These are phyloP conservation scores for Thalassiosira profunda DNA, from an alignment of 108 stramenopile genomes.

Conservation along the genomic window DNA sequence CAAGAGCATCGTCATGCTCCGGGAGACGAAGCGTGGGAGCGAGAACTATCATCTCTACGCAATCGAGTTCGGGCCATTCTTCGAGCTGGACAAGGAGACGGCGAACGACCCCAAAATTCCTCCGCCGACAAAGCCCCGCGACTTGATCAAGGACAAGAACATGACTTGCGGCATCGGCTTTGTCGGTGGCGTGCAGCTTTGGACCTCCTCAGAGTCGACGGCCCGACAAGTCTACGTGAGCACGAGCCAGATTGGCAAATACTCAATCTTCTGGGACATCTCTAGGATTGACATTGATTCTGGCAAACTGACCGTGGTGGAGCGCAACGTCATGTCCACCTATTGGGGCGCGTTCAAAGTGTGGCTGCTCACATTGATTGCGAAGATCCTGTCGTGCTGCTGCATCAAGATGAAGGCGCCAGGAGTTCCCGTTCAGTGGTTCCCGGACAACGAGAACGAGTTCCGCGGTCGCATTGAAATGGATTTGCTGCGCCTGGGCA, in stretches of 20 bases:
- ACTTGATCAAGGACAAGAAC: conserved; percentile 10
- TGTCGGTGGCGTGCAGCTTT: conserved; percentile 22
- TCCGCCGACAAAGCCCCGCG: background rate
- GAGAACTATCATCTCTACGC: conserved; percentile 25
- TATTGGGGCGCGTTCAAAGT: background rate
- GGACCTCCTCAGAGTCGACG: conserved; percentile 2
- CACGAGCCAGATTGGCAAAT: conserved; percentile 7
- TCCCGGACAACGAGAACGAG: conserved; percentile 17
- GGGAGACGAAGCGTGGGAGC: conserved; percentile 22
- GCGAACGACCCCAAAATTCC: background rate
- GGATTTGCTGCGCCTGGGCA: conserved; percentile 9
- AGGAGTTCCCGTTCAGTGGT: conserved; percentile 29
- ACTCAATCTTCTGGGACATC: conserved; percentile 27
- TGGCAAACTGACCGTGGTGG: conserved; percentile 1
- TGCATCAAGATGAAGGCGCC: background rate
- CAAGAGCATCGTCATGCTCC: conserved; percentile 8
- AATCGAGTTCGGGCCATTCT: conserved; percentile 8
- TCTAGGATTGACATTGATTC: conserved; percentile 18
- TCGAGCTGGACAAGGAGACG: background rate
- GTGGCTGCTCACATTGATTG: background rate
- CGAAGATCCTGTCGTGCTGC: background rate
- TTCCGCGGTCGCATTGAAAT: conserved; percentile 29
- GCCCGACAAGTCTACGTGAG: conserved; percentile 17
- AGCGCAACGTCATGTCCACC: conserved; percentile 29
- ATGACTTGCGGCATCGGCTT: conserved; percentile 30